phyloP scores from a whole-genome alignment of 2,329 filamentous ascomycete genomes.

The Neurospora crassa region DNA sequence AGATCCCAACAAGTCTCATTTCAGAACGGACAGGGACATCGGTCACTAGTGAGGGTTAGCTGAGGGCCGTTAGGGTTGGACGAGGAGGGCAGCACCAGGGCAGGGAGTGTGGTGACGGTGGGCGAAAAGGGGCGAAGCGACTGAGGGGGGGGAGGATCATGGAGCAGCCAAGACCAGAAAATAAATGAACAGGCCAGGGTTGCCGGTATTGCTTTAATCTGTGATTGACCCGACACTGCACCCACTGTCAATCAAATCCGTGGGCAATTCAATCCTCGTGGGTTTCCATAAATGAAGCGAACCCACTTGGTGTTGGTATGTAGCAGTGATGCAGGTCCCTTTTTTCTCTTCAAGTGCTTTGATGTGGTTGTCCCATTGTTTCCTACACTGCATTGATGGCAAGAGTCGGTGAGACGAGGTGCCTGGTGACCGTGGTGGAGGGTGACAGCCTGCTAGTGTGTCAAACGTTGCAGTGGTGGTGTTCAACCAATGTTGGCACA shows the following conservation, averaged over 20 bases:
- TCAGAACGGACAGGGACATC: not conserved
- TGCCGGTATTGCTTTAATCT: not conserved
- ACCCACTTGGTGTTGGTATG: not conserved
- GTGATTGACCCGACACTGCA: not conserved
- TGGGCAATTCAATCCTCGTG: not conserved
- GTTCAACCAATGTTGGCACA: not conserved
- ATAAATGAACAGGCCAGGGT: not conserved
- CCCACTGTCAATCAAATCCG: not conserved
- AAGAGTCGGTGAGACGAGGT: not conserved
- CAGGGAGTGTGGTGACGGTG: not conserved
- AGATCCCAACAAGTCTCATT: not conserved
- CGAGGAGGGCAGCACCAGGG: not conserved
- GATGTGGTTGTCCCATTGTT: not conserved
- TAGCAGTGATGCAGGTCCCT: not conserved
- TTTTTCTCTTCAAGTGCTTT: not conserved
- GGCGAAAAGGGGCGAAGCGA: not conserved
- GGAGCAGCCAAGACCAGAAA: not conserved
- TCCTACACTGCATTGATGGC: not conserved
- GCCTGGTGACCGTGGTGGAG: not conserved
- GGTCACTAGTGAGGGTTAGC: not conserved
- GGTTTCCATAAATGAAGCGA: not conserved
- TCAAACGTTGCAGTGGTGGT: not conserved
- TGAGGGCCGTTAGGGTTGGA: not conserved
- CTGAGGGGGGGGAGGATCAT: not conserved
- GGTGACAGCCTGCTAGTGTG: not conserved